Conservation (phyloP, 768 basidiomycete species). For the Tylopilus sp. region DNA sequence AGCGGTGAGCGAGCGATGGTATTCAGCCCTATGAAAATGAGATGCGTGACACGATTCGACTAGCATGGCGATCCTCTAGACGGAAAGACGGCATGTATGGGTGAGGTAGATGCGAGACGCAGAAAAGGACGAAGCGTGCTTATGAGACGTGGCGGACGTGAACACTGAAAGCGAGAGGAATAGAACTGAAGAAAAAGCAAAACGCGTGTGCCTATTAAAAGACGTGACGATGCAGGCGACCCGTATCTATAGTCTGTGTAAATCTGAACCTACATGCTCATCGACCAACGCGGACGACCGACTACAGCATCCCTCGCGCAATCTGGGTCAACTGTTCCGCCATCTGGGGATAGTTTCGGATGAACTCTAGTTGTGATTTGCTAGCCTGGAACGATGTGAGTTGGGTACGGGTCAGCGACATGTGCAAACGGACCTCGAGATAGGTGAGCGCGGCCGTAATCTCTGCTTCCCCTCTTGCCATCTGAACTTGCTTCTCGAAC, state of each 20-base stretch:
- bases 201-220: background rate
- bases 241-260: conserved; percentile 16
- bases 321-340: conserved; percentile 62
- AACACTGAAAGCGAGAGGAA: background rate
- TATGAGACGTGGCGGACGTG: background rate
- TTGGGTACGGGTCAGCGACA: background rate
- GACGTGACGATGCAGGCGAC: conserved; percentile 6
- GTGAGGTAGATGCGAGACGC: background rate
- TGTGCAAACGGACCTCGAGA: conserved; percentile 56
- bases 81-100: background rate
- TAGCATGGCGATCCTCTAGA: no score
- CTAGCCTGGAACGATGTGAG: conserved; percentile 56
- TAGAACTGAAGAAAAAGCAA: background rate
- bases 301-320: conserved; percentile 38
- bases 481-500: conserved; percentile 79
- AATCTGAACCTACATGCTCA: conserved; percentile 12
- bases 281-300: background rate
- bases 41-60: conserved; percentile 5
- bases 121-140: background rate
- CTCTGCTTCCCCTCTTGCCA: conserved; percentile 90
- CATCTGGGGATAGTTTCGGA: conserved; percentile 79
- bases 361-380: conserved; percentile 77
- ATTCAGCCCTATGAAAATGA: conserved; percentile 8
- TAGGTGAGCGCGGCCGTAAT: conserved; percentile 74
- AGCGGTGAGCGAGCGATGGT: no score